These are phyloP conservation scores for Suzukiozyma palmioleophila DNA, from an alignment of 1,139 yeast species.

Conservation along the genomic window DNA sequence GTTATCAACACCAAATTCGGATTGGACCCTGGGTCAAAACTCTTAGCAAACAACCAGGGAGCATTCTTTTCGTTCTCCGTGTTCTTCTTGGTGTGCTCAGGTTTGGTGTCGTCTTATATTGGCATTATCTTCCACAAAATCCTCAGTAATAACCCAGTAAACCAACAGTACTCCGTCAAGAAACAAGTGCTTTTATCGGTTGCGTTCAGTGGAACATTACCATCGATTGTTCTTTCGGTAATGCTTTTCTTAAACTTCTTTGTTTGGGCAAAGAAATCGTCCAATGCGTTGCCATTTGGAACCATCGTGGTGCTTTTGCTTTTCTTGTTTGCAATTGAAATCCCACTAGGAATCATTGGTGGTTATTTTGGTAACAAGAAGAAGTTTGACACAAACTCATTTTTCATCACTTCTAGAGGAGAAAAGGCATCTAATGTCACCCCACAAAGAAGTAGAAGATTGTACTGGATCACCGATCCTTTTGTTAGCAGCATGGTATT, in stretches of 20 bases:
- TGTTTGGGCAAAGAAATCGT: slow-evolving; percentile 74
- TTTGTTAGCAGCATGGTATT: slow-evolving; percentile 34
- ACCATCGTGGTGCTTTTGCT: slow-evolving; percentile 57
- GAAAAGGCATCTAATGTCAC: neutral
- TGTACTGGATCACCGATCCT: slow-evolving; percentile 12
- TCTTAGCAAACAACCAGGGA: slow-evolving; percentile 55
- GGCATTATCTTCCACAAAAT: slow-evolving; percentile 60
- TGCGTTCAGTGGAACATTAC: slow-evolving; percentile 58
- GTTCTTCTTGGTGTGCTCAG: slow-evolving; percentile 61
- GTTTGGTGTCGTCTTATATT: slow-evolving; percentile 66
- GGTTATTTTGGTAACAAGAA: slow-evolving; percentile 53
- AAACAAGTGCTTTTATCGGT: slow-evolving; percentile 32
- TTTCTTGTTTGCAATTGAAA: slow-evolving; percentile 58
- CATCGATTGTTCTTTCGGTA: slow-evolving; percentile 51
- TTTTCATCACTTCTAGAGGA: slow-evolving; percentile 6
- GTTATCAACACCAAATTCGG: slow-evolving; percentile 41
- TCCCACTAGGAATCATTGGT: slow-evolving; percentile 74
- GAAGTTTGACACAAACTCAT: slow-evolving; percentile 20
- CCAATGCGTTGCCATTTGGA: slow-evolving; percentile 74
- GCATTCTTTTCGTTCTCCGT: slow-evolving; percentile 61
- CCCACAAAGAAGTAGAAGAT: neutral
- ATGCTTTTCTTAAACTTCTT: slow-evolving; percentile 59
- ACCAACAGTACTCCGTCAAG: slow-evolving; percentile 18
- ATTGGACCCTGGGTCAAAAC: slow-evolving; percentile 16
- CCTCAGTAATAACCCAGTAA: slow-evolving; percentile 37